These are phyloP conservation scores for Diaporthe longicolla DNA, from an alignment of 2,329 filamentous ascomycete genomes.

Conservation along the genomic window DNA sequence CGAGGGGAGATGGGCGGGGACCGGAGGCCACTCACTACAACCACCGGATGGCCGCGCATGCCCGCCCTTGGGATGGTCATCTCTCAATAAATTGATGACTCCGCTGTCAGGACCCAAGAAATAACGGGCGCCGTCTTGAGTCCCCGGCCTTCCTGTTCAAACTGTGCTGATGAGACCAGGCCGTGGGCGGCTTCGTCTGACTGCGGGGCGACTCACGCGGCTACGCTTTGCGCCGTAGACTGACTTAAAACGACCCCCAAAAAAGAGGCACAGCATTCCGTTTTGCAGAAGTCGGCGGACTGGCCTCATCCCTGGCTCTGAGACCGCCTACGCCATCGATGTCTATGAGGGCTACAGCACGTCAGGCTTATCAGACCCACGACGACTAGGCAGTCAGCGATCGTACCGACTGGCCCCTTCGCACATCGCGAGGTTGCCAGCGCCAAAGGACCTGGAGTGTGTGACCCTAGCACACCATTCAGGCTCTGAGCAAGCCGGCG, in stretches of 20 bases:
- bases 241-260: neutral
- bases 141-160: neutral
- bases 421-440: neutral
- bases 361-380: neutral
- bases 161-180: neutral
- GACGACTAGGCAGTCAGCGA: neutral
- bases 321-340: neutral
- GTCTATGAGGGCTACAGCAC: neutral
- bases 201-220: constrained; percentile 4
- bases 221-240: neutral
- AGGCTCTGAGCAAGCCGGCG: no score
- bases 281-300: neutral
- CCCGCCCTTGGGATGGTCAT: constrained; percentile 1
- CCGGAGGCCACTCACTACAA: neutral
- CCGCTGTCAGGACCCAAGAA: neutral
- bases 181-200: neutral
- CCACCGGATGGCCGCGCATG: neutral
- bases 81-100: neutral
- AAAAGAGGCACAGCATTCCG: neutral
- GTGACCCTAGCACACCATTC: neutral
- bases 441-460: constrained; percentile 3
- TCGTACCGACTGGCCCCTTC: neutral
- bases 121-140: neutral
- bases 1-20: neutral
- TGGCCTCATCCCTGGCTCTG: neutral